Conservation (phyloP, 2,329 filamentous ascomycete species). For the Corinectria fuckeliana region DNA sequence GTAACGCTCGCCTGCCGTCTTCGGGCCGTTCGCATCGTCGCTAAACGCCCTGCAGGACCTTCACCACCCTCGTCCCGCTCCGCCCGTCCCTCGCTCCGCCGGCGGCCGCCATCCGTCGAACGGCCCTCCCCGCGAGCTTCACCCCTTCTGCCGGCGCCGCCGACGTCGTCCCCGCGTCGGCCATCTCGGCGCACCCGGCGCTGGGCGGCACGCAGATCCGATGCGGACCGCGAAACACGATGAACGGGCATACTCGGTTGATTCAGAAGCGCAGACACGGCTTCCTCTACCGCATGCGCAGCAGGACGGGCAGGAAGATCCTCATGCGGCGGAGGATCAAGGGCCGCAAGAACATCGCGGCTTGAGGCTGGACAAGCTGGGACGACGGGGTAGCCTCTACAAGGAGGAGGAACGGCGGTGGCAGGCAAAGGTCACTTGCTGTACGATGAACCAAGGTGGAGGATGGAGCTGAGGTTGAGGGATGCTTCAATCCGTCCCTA, state of each 20-base stretch:
- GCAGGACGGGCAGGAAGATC: conserved; percentile 59
- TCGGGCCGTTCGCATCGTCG: conserved; percentile 2
- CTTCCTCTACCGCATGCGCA: conserved; percentile 59
- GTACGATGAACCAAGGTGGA: conserved; percentile 33
- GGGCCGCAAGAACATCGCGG: conserved; percentile 52
- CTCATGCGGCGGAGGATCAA: conserved; percentile 59
- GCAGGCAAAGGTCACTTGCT: conserved; percentile 12
- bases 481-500: background rate
- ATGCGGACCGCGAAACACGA: conserved; percentile 64
- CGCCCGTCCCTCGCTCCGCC: conserved; percentile 53
- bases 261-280: conserved; percentile 66
- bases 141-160: conserved; percentile 40
- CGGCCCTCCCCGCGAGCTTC: conserved; percentile 40
- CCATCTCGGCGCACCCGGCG: conserved; percentile 60
- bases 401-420: background rate
- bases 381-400: background rate
- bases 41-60: conserved; percentile 45
- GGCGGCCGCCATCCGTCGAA: conserved; percentile 42
- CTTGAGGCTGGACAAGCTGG: conserved; percentile 15
- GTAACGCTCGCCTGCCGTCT: conserved; percentile 20
- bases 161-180: conserved; percentile 54
- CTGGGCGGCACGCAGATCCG: conserved; percentile 60
- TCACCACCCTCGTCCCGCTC: conserved; percentile 57
- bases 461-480: conserved; percentile 19
- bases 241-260: conserved; percentile 60